A percentile compares a stretch with the other conserved stretches of the same genome.
Evolutionary conservation across 208 protist species (phyloP).

Genomic region (Borovskyia barvae): DNA sequence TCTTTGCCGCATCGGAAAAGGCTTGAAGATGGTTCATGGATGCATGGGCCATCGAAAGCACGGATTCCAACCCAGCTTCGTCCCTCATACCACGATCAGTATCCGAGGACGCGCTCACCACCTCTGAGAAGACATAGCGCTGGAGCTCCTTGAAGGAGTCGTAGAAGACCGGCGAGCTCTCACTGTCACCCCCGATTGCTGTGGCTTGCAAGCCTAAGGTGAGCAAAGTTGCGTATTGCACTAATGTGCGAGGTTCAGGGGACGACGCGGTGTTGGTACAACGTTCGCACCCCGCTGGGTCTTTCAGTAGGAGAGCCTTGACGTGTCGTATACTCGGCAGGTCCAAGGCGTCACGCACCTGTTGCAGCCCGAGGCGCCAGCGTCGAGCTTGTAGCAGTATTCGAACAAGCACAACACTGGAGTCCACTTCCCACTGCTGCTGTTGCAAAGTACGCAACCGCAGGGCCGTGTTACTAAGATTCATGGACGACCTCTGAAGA

Average conservation of each 20-base stretch:
- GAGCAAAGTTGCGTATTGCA: conserved; percentile 34
- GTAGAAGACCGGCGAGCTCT: conserved; percentile 47
- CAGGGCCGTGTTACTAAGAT: conserved; percentile 72
- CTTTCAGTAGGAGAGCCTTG: not conserved
- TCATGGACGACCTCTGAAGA: conserved; percentile 42
- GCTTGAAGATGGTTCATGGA: conserved; percentile 5
- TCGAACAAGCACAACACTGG: conserved; percentile 39
- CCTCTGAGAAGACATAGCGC: not conserved
- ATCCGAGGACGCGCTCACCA: too few species aligned
- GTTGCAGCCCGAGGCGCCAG: conserved; percentile 51
- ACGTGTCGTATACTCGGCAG: conserved; percentile 21
- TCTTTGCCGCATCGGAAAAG: not conserved
- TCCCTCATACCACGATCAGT: not conserved
- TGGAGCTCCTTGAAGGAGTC: conserved; percentile 44
- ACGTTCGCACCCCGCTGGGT: not conserved
- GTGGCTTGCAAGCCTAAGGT: conserved; percentile 54
- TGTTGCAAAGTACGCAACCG: conserved; percentile 36
- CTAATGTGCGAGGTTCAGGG: not conserved
- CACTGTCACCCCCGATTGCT: conserved; percentile 59
- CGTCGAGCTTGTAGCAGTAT: conserved; percentile 61
- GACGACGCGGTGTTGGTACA: not conserved
- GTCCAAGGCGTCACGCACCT: conserved; percentile 40
- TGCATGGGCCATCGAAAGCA: not conserved
- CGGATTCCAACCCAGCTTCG: not conserved
- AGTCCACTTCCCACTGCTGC: conserved; percentile 34